Evolutionary conservation across 345 rosid genomes (phyloP).

Genomic region (Arabis alpina): DNA sequence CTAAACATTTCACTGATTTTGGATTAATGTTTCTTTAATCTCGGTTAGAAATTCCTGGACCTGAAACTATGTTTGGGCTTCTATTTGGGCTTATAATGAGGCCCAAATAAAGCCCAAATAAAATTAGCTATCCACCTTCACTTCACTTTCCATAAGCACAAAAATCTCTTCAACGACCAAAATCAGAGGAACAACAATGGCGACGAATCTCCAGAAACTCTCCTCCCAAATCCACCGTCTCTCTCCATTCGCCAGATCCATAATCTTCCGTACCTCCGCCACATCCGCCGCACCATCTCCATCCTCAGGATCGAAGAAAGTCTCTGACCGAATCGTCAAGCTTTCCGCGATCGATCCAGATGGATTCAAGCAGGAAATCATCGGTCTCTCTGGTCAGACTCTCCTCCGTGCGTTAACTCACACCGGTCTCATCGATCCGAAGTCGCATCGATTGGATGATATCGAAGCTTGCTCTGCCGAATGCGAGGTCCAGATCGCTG

Average conservation of each 20-base stretch:
- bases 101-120: conserved; percentile 23
- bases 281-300: conserved; percentile 41
- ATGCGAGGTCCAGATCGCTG: conserved; percentile 96
- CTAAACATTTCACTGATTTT: too few species aligned
- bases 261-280: conserved; percentile 50
- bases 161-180: conserved; percentile 26
- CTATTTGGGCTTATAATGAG: conserved; percentile 1
- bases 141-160: not conserved
- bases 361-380: conserved; percentile 70
- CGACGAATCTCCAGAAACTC: conserved; percentile 57
- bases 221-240: conserved; percentile 66
- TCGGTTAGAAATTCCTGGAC: not conserved
- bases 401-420: conserved; percentile 80
- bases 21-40: too few species aligned
- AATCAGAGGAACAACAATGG: conserved; percentile 48
- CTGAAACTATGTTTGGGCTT: not conserved
- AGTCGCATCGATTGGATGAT: conserved; percentile 88
- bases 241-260: conserved; percentile 50
- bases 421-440: conserved; percentile 83
- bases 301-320: conserved; percentile 64
- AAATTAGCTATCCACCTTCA: not conserved
- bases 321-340: conserved; percentile 87
- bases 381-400: conserved; percentile 88
- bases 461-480: conserved; percentile 99
- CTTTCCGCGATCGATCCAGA: conserved; percentile 81